These are phyloP conservation scores for Ophiosphaerella herpotricha DNA, from an alignment of 2,329 filamentous ascomycete species.

Conservation along the genomic window DNA sequence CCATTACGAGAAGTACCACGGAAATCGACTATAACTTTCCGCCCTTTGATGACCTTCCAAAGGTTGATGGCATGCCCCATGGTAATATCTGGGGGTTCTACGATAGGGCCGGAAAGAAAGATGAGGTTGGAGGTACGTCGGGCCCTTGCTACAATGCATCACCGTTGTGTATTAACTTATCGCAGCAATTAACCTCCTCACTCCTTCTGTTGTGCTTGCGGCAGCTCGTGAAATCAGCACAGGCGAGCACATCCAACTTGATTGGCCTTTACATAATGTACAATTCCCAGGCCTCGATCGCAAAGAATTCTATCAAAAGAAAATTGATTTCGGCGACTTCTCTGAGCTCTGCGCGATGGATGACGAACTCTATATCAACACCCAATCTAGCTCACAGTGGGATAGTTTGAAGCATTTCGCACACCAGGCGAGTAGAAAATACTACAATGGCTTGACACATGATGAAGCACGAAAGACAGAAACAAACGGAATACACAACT, in stretches of 20 bases:
- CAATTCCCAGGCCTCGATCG: conserved; percentile 61
- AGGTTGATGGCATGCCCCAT: conserved; percentile 38
- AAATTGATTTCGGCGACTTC: conserved; percentile 51
- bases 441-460: conserved; percentile 41
- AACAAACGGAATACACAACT: conserved; percentile 42
- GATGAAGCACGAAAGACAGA: conserved; percentile 25
- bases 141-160: not conserved
- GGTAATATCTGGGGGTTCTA: conserved; percentile 43
- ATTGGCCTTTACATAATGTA: conserved; percentile 62
- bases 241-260: conserved; percentile 57
- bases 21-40: conserved; percentile 30
- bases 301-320: conserved; percentile 56
- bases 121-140: conserved; percentile 58
- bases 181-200: conserved; percentile 49
- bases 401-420: conserved; percentile 44
- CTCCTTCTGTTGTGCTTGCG: conserved; percentile 56
- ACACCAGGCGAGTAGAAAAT: conserved; percentile 33
- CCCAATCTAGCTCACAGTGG: conserved; percentile 43
- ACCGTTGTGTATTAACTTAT: conserved; percentile 22
- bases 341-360: conserved; percentile 34
- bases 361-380: conserved; percentile 39
- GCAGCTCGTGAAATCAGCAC: conserved; percentile 58
- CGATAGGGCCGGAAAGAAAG: conserved; percentile 47
- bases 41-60: conserved; percentile 39
- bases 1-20: conserved; percentile 7